These are phyloP conservation scores for Trichoderma endophyticum DNA, from an alignment of 2,329 filamentous ascomycete species.

Conservation along the genomic window DNA sequence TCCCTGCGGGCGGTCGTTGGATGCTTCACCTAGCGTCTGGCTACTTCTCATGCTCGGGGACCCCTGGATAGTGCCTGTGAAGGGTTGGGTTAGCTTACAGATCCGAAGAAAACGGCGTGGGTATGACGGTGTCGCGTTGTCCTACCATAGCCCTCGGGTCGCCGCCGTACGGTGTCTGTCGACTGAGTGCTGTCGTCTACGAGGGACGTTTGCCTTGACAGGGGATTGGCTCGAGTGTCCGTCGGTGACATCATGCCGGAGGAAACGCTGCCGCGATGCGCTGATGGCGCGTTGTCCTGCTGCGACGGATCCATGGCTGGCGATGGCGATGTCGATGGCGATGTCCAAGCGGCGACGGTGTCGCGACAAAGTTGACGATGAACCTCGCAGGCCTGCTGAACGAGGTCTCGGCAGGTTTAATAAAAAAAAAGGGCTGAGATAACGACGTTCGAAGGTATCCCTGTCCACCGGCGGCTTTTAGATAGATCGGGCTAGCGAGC, in stretches of 20 bases:
- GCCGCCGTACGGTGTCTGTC: slow-evolving; percentile 57
- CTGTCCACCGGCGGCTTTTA: slow-evolving; percentile 9
- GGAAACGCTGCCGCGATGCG: slow-evolving; percentile 36
- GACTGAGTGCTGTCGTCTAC: slow-evolving; percentile 50
- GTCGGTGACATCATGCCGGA: slow-evolving; percentile 46
- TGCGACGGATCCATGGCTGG: slow-evolving; percentile 44
- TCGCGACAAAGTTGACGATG: slow-evolving; percentile 4
- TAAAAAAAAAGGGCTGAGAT: slow-evolving; percentile 16
- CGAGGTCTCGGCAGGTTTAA: neutral
- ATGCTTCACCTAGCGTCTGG: slow-evolving; percentile 35
- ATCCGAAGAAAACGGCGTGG: neutral
- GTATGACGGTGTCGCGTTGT: slow-evolving; percentile 14
- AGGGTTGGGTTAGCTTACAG: slow-evolving; percentile 1
- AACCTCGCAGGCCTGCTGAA: slow-evolving; percentile 6
- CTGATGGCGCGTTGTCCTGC: slow-evolving; percentile 33
- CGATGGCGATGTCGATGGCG: neutral
- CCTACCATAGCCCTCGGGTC: slow-evolving; percentile 58
- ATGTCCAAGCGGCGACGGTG: neutral
- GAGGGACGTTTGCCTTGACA: slow-evolving; percentile 34
- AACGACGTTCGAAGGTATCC: slow-evolving; percentile 2
- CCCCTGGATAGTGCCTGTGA: slow-evolving; percentile 28
- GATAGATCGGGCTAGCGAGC: slow-evolving; percentile 18
- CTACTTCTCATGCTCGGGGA: slow-evolving; percentile 28
- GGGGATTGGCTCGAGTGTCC: slow-evolving; percentile 43
- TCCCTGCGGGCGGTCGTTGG: slow-evolving; percentile 35